Evolutionary conservation across 129 eudicot species (phyloP), one percentile per base, ranked within the genome.

Genomic region (Escallonia rubra): DNA sequence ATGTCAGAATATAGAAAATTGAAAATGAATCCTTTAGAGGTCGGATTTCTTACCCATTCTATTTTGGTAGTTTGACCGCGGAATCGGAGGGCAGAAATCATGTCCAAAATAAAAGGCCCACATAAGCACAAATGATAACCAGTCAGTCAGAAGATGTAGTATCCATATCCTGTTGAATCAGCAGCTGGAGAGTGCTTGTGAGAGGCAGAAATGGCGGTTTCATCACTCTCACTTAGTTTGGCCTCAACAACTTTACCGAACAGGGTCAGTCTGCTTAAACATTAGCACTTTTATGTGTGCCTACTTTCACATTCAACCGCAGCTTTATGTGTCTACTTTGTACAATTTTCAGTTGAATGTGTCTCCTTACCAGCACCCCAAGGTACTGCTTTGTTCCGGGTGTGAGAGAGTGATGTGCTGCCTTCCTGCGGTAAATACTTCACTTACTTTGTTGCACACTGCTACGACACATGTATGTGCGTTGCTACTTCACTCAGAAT

Each of bases 181-280:
- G 64, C 15, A 64, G 66, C 72, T 54, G 34, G 46, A 69, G 52
- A 77, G 38, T 39, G 64, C 67, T 46, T 34, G 13, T 68, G 57
- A 61, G 57, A 68, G 67, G 71, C 67, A 80, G 45, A 57, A 74
- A 87, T 87, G 95, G 95, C 90, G 41, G 83, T 72, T 81, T 79
- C 90, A 78, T 81, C 87, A 14, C 73, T 79, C 74, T 79, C 95
- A 41, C n/a, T 76, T 13, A 80, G 54, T 65, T 66, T 66, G 63
- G 70, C 72, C 15, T 81, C 85, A 76, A 54, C 80, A 41, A 78
- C 55, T 67, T 70, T 81, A 42, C 57, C 79, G 56, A 78, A 61
- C 72, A 72, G 71, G 95, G 95, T 87, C 54, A 60, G 79, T 57
- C 62, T 56, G 23, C 10, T 1, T 43, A 6, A 12, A n/a, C 2